Conservation (phyloP, 805 yeast genomes). For the Torulaspora maleeae region DNA sequence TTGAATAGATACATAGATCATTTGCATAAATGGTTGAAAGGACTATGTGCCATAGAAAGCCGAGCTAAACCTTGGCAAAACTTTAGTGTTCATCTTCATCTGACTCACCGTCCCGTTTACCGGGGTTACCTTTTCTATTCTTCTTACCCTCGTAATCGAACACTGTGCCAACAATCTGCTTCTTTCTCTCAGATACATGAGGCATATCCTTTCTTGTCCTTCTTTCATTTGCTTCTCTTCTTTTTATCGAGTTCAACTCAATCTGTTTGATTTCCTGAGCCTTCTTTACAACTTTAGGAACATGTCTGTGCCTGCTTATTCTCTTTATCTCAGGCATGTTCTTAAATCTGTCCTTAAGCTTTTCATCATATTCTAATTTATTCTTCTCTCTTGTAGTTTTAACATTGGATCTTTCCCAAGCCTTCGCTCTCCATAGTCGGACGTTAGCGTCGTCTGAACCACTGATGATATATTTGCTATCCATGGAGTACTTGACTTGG, state of each 20-base stretch:
- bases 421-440: slow-evolving; percentile 85
- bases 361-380: slow-evolving; percentile 85
- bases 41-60: slow-evolving; percentile 2
- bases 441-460: slow-evolving; percentile 97
- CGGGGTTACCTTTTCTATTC: slow-evolving; percentile 13
- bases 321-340: slow-evolving; percentile 95
- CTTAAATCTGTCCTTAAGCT: slow-evolving; percentile 86
- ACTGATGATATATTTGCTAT: slow-evolving; percentile 75
- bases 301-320: slow-evolving; percentile 86
- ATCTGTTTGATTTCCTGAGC: slow-evolving; percentile 79
- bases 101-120: slow-evolving; percentile 6
- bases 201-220: slow-evolving; percentile 64
- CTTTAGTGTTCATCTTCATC: slow-evolving; percentile 7
- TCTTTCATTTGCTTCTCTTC: slow-evolving; percentile 78
- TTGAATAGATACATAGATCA: slow-evolving; percentile 10
- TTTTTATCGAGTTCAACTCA: slow-evolving; percentile 68
- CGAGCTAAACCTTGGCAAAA: neutral
- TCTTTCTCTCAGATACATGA: slow-evolving; percentile 67
- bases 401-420: slow-evolving; percentile 77
- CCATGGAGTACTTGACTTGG: slow-evolving; percentile 80
- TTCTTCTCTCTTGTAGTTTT: slow-evolving; percentile 75
- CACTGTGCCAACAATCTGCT: slow-evolving; percentile 81
- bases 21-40: slow-evolving; percentile 7
- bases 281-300: slow-evolving; percentile 81
- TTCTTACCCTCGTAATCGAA: slow-evolving; percentile 45